Evolutionary conservation across 768 basidiomycete genomes (phyloP).

Genomic region (Phaeotremella fagi): DNA sequence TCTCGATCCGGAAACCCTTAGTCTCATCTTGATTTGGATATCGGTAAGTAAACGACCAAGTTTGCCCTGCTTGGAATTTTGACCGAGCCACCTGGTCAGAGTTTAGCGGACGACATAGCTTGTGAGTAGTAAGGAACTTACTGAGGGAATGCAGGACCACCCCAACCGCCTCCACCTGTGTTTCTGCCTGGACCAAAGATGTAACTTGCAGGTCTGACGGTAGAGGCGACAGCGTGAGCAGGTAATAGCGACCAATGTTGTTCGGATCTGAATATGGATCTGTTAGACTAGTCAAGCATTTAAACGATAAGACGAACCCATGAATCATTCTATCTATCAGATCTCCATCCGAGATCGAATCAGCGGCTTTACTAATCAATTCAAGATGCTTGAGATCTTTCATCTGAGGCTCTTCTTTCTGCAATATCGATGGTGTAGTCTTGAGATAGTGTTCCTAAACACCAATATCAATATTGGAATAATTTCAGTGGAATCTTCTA

Average conservation of each 20-base stretch:
- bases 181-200: slow-evolving; percentile 60
- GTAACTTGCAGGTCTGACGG: slow-evolving; percentile 78
- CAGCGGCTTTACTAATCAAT: slow-evolving; percentile 80
- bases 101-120: neutral
- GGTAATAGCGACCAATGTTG: slow-evolving; percentile 97
- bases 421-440: slow-evolving; percentile 62
- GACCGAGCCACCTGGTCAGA: slow-evolving; percentile 78
- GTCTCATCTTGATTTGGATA: slow-evolving; percentile 90
- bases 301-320: slow-evolving; percentile 56
- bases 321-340: slow-evolving; percentile 89
- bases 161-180: slow-evolving; percentile 27
- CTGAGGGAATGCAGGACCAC: slow-evolving; percentile 65
- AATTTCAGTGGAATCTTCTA: too few species aligned
- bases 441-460: slow-evolving; percentile 92
- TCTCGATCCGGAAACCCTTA: slow-evolving; percentile 86
- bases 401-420: slow-evolving; percentile 58
- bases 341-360: slow-evolving; percentile 91
- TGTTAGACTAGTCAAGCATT: slow-evolving; percentile 5
- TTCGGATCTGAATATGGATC: slow-evolving; percentile 60
- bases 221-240: slow-evolving; percentile 82
- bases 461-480: too few species aligned
- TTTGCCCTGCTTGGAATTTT: slow-evolving; percentile 89
- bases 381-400: slow-evolving; percentile 66
- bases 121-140: slow-evolving; percentile 50
- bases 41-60: slow-evolving; percentile 75